These are phyloP conservation scores for Dissophora ornata DNA, from an alignment of 192 early-diverging fungal genomes.

Conservation along the genomic window DNA sequence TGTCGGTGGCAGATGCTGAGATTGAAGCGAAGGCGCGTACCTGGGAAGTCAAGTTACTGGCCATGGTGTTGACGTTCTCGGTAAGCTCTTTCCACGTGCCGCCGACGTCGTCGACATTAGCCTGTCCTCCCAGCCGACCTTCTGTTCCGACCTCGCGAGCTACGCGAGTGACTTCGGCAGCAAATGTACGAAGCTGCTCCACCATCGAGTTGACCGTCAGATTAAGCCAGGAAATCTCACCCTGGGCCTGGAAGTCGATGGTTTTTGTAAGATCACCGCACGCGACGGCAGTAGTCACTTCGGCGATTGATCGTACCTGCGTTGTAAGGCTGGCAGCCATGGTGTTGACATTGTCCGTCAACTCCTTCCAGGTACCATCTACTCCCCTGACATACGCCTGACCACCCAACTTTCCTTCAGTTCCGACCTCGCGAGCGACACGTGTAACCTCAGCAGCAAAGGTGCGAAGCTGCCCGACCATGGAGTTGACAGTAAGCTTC, in stretches of 20 bases:
- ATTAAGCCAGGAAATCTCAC: conserved; percentile 81
- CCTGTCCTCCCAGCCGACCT: conserved; percentile 82
- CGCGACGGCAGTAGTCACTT: conserved; percentile 68
- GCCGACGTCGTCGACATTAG: conserved; percentile 73
- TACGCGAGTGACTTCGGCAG: too few species aligned
- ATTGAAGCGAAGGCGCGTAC: conserved; percentile 87
- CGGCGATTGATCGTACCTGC: conserved; percentile 73
- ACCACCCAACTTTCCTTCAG: too few species aligned
- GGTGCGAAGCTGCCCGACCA: too few species aligned
- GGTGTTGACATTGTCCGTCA: conserved; percentile 71
- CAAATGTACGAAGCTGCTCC: too few species aligned
- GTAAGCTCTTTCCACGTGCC: too few species aligned
- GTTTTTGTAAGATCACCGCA: conserved; percentile 66
- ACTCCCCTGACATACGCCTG: too few species aligned
- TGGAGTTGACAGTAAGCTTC: too few species aligned
- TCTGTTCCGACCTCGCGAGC: too few species aligned
- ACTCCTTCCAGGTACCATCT: too few species aligned
- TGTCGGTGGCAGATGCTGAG: conserved; percentile 74
- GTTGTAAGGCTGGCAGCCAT: conserved; percentile 68
- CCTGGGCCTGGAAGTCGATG: conserved; percentile 66
- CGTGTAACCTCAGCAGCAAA: too few species aligned
- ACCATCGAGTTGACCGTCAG: too few species aligned
- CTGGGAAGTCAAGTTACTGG: conserved; percentile 77
- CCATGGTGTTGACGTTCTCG: conserved; percentile 82
- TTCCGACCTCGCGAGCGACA: too few species aligned